Base-by-base conservation (phyloP, 192 early-diverging fungal genomes). In the Geosiphon pyriformis region DNA sequence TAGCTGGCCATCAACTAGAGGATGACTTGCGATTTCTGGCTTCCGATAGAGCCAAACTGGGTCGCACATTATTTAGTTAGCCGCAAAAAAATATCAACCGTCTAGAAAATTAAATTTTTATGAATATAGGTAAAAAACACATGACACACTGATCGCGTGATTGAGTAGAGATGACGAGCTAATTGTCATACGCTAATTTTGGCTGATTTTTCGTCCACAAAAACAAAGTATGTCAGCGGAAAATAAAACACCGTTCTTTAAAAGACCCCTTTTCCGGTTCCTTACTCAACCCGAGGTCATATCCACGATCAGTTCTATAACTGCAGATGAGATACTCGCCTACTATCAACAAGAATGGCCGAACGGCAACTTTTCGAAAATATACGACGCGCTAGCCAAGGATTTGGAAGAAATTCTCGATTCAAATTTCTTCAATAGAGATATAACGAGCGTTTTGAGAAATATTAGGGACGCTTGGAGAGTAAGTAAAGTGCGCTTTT, bases 261-360 rank as follows among this genome's bases (percentile, higher is more conserved):
- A 35, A 51, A 69, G 32, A 31, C 29, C 30, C 3, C 59, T 69
- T 59, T 69, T 61, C 49, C 30, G 59, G n/a, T 69, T 69, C 59
- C 49, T 69, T 15, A 62, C 59, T 52, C 54, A 54, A 34, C 50
- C 58, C 17, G 59, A 69, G n/a, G 31, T 61, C 47, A 4, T 55
- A 61, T 69, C 30, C 35, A 46, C 25, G 20, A 47, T 50, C 22
- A 69, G 26, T 37, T 61, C 58, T 59, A 51, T 69, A 61, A 69
- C 68, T 18, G 58, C 59, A 18, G 59, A 69, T 62, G 23, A 61
- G 29, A 42, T 61, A 17, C 51, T 61, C 59, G 29, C 3, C 42
- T 53, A 69, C 49, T 69, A 69, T 69, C 30, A 35, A 32, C 23
- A 61, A 29, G 68, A 61, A 69, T 20, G 1, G 34, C 54, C 31